These are phyloP conservation scores for Umbelopsis isabellina DNA, from an alignment of 192 early-diverging fungal genomes.

Conservation along the genomic window DNA sequence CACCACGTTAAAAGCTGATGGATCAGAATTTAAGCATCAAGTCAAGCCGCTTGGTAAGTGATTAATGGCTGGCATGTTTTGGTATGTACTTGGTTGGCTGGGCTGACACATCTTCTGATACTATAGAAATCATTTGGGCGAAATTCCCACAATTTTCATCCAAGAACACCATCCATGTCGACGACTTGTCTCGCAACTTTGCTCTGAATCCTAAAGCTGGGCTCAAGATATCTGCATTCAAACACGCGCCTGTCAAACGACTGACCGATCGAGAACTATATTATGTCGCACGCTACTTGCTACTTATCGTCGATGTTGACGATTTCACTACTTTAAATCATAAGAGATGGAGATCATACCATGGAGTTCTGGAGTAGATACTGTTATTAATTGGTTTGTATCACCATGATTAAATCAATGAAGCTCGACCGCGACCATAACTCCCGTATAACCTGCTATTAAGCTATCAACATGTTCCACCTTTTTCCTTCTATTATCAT, in stretches of 20 bases:
- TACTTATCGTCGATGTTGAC: constrained; percentile 52
- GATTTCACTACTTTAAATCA: constrained; percentile 66
- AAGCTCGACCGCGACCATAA: too few species aligned
- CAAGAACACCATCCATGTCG: constrained; percentile 70
- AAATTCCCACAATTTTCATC: constrained; percentile 54
- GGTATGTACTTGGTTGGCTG: not conserved
- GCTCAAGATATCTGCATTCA: constrained; percentile 68
- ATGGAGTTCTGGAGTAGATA: not conserved
- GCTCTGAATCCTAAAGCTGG: constrained; percentile 72
- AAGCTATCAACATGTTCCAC: too few species aligned
- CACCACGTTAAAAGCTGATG: constrained; percentile 48
- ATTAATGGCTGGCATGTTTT: not conserved
- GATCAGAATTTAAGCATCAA: constrained; percentile 59
- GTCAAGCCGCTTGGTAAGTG: constrained; percentile 66
- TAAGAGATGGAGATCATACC: constrained; percentile 49
- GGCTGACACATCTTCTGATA: not conserved
- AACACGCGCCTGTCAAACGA: constrained; percentile 51
- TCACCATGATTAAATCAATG: not conserved
- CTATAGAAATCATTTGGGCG: constrained; percentile 60
- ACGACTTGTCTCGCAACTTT: constrained; percentile 78
- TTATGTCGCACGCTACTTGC: constrained; percentile 61
- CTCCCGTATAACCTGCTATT: too few species aligned
- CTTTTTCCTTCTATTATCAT: too few species aligned
- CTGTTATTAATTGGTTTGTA: not conserved
- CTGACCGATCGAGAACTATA: constrained; percentile 61